A percentile compares a stretch with the other conserved stretches of the same genome.
phyloP scores from a whole-genome alignment of 2,329 filamentous ascomycete species.

The Fusarium pseudocircinatum region DNA sequence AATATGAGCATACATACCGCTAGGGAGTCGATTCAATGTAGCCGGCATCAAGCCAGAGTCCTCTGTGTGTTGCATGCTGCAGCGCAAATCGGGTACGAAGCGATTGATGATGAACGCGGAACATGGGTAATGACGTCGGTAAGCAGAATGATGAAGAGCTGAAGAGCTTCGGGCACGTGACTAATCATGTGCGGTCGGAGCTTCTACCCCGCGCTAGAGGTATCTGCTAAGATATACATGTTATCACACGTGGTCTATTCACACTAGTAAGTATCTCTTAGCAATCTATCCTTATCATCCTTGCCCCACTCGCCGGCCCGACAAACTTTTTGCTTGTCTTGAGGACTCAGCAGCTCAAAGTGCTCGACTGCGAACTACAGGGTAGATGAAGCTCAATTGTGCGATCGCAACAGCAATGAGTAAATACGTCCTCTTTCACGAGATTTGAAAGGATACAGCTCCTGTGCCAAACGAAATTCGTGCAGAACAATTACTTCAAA shows the following conservation, averaged over 20 bases:
- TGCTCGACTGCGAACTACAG: neutral
- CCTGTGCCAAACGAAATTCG: rapidly evolving
- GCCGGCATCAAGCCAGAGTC: neutral
- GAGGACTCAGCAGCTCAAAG: neutral
- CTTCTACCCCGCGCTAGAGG: neutral
- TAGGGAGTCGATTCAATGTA: rapidly evolving
- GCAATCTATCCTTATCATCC: rapidly evolving
- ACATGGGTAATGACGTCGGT: neutral
- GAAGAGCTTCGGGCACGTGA: neutral
- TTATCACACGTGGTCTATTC: no score
- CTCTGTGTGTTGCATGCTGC: neutral
- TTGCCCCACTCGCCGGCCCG: neutral
- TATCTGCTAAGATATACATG: neutral
- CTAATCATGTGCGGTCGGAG: neutral
- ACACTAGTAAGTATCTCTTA: neutral
- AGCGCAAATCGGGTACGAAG: neutral
- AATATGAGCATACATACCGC: neutral
- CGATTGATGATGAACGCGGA: neutral
- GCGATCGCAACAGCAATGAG: neutral
- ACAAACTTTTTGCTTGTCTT: neutral
- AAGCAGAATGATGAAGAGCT: neutral
- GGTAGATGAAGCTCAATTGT: neutral
- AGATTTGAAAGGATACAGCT: neutral
- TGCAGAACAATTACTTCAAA: no score
- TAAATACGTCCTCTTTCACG: neutral